phyloP scores from a whole-genome alignment of 73 alveolate genomes.

The Symbiodinium natans region DNA sequence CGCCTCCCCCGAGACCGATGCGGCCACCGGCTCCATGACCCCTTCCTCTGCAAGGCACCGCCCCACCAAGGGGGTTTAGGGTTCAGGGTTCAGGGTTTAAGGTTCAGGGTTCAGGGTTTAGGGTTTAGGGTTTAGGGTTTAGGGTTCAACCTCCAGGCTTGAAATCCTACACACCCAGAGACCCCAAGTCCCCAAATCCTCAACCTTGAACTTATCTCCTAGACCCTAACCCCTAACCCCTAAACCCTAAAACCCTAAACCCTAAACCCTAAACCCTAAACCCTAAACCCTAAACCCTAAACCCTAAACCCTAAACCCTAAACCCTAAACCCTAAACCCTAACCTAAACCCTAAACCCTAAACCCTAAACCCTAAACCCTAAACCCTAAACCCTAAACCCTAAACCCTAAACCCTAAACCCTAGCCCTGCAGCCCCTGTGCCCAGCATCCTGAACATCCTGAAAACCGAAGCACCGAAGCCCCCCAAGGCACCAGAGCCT shows the following conservation, averaged over 20 bases:
- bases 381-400: not conserved
- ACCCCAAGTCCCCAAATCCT: no score
- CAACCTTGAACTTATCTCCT: no score
- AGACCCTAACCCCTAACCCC: no score
- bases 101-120: no score
- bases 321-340: not conserved
- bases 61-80: no score
- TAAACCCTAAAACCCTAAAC: no score
- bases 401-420: not conserved
- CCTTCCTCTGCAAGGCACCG: not conserved
- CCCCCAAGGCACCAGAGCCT: not conserved
- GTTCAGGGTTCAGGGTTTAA: no score
- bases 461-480: not conserved
- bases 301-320: not conserved
- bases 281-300: not conserved
- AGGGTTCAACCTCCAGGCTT: no score
- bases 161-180: no score
- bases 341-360: not conserved
- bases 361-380: not conserved
- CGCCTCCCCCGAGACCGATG: not conserved
- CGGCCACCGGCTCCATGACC: not conserved
- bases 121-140: no score
- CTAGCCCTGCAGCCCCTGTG: not conserved
- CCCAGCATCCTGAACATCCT: not conserved
- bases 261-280: no score